These are phyloP conservation scores for Coemansia sp. DNA, from an alignment of 192 early-diverging fungal genomes.

Conservation along the genomic window DNA sequence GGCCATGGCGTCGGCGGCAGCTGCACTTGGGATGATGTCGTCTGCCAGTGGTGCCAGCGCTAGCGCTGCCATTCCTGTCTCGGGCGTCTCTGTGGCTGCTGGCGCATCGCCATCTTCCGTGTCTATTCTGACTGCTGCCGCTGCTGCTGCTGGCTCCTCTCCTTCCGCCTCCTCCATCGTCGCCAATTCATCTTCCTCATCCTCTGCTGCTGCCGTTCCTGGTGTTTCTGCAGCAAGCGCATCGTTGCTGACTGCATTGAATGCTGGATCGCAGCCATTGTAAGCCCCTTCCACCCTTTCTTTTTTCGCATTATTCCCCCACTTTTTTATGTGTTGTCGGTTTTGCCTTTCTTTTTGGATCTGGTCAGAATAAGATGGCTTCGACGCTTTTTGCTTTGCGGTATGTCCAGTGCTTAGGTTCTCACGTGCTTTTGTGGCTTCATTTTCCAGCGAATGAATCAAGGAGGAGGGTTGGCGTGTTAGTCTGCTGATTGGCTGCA, in stretches of 20 bases:
- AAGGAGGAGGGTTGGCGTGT: too few relatives aligned
- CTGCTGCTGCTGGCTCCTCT: not conserved
- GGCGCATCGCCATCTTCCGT: not conserved
- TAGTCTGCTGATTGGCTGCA: too few relatives aligned
- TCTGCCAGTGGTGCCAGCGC: not conserved
- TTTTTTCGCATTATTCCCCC: not conserved
- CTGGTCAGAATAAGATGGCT: too few relatives aligned
- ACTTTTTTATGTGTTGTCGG: too few relatives aligned
- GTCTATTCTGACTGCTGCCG: not conserved
- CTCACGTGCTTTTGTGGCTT: too few relatives aligned
- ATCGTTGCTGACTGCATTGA: slow-evolving; percentile 25
- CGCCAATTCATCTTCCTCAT: not conserved
- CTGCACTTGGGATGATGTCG: not conserved
- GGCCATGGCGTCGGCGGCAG: not conserved
- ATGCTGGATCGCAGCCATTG: slow-evolving; percentile 35
- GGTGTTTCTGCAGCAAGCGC: not conserved
- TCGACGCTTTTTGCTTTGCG: too few relatives aligned
- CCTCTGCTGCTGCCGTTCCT: not conserved
- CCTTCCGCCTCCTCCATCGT: too few relatives aligned
- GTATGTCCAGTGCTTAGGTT: too few relatives aligned
- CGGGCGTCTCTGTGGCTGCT: not conserved
- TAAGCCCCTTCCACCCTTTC: slow-evolving; percentile 4
- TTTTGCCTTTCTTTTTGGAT: too few relatives aligned
- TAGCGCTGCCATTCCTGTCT: not conserved
- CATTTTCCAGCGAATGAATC: too few relatives aligned